Conservation (phyloP, 2,329 filamentous ascomycete genomes). For the Pseudogymnoascus sp. region DNA sequence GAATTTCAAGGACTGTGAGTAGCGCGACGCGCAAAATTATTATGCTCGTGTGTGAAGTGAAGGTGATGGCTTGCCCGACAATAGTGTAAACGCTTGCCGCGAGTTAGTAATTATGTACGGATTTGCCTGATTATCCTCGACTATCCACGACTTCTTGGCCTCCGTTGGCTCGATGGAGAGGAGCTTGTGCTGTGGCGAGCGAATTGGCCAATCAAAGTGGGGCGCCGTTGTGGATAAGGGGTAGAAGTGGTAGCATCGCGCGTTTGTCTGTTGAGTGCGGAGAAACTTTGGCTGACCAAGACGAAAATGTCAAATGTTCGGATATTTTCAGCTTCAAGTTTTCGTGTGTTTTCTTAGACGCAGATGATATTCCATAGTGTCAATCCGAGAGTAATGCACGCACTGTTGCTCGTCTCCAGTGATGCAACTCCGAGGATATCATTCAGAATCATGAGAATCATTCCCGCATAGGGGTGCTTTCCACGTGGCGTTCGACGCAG, state of each 20-base stretch:
- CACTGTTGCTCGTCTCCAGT: background rate
- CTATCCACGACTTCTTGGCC: conserved; percentile 2
- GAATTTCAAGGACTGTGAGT: background rate
- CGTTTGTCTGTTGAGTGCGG: background rate
- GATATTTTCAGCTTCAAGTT: background rate
- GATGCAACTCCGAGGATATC: background rate
- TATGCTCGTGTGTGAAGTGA: background rate
- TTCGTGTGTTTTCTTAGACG: background rate
- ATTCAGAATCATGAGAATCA: background rate
- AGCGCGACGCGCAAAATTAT: conserved; percentile 5
- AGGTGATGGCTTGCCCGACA: background rate
- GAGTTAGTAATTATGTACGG: conserved; percentile 1
- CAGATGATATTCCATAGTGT: background rate
- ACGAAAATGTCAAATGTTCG: background rate
- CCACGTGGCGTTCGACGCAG: conserved; percentile 3
- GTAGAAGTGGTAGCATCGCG: background rate
- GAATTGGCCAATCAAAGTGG: conserved; percentile 6
- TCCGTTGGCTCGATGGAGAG: background rate
- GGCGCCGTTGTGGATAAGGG: conserved; percentile 3
- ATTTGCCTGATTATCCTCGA: background rate
- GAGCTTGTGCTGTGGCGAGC: conserved; percentile 3
- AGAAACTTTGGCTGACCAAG: background rate
- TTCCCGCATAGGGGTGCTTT: background rate
- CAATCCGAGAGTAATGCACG: background rate
- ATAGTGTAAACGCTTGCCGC: conserved; percentile 1